phyloP scores from a whole-genome alignment of 257 asterid genomes.

The Solanum medicagineum region DNA sequence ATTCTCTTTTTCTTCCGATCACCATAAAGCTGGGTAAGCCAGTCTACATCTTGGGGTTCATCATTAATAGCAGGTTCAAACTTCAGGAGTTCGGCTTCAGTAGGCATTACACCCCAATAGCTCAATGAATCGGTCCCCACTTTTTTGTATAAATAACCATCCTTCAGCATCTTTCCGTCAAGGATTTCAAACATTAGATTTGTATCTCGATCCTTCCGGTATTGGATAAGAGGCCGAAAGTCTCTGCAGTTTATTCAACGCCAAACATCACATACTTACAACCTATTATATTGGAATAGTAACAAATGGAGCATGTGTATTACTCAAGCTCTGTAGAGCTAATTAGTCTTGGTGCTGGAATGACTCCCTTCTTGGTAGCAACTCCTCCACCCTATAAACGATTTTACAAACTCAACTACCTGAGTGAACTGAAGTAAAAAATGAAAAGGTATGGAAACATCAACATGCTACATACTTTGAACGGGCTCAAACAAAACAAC shows the following conservation, averaged over 20 bases:
- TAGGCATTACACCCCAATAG: constrained; percentile 73
- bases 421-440: not conserved
- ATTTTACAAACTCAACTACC: not conserved
- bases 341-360: constrained; percentile 85
- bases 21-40: constrained; percentile 83
- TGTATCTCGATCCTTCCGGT: constrained; percentile 81
- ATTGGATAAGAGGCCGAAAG: constrained; percentile 87
- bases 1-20: constrained; percentile 41
- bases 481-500: not conserved
- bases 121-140: constrained; percentile 57
- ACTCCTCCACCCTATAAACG: constrained; percentile 77
- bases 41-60: constrained; percentile 56
- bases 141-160: constrained; percentile 82
- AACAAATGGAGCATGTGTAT: constrained; percentile 11
- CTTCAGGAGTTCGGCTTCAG: constrained; percentile 82
- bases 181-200: constrained; percentile 54
- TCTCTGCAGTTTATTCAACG: constrained; percentile 35
- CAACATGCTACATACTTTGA: not conserved
- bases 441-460: not conserved
- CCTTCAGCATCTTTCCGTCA: constrained; percentile 94
- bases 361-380: constrained; percentile 42
- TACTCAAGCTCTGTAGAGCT: constrained; percentile 91
- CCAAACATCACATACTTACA: constrained; percentile 3
- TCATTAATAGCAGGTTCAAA: constrained; percentile 73
- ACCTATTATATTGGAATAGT: not conserved